These are phyloP conservation scores for Gynostemma pentaphyllum DNA, from an alignment of 306 rosid species.

Conservation along the genomic window DNA sequence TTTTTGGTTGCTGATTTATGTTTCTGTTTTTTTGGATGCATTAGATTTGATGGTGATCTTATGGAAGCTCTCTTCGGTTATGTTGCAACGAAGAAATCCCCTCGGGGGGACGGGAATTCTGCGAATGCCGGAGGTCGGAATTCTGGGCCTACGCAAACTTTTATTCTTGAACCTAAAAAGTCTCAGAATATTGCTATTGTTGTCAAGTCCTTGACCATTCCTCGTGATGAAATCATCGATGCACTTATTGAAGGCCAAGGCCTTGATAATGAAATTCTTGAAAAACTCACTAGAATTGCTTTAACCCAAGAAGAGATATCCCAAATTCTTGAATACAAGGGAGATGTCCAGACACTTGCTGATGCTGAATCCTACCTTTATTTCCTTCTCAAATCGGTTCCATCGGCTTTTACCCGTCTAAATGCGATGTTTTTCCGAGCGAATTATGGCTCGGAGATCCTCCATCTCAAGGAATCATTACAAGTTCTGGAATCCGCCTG, in stretches of 20 bases:
- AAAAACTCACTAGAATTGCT: constrained; percentile 65
- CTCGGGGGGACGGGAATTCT: constrained; percentile 20
- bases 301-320: constrained; percentile 67
- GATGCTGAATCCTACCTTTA: constrained; percentile 73
- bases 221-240: constrained; percentile 44
- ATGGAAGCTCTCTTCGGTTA: constrained; percentile 89
- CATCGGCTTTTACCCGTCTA: constrained; percentile 67
- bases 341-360: constrained; percentile 57
- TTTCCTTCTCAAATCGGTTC: constrained; percentile 58
- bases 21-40: background rate
- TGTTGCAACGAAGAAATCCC: constrained; percentile 41
- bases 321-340: constrained; percentile 39
- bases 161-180: constrained; percentile 57
- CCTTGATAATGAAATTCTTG: constrained; percentile 48
- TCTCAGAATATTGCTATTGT: constrained; percentile 87
- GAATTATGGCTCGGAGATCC: constrained; percentile 42
- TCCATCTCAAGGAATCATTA: constrained; percentile 43
- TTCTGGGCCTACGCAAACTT: constrained; percentile 19
- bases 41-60: constrained; percentile 77
- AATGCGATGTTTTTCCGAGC: constrained; percentile 66
- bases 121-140: constrained; percentile 16
- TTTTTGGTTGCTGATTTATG: constrained; percentile 1
- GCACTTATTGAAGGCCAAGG: constrained; percentile 71
- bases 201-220: constrained; percentile 49
- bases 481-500: constrained; percentile 63